Conservation (phyloP, 2,329 filamentous ascomycete species). For the Fusarium tupiense region DNA sequence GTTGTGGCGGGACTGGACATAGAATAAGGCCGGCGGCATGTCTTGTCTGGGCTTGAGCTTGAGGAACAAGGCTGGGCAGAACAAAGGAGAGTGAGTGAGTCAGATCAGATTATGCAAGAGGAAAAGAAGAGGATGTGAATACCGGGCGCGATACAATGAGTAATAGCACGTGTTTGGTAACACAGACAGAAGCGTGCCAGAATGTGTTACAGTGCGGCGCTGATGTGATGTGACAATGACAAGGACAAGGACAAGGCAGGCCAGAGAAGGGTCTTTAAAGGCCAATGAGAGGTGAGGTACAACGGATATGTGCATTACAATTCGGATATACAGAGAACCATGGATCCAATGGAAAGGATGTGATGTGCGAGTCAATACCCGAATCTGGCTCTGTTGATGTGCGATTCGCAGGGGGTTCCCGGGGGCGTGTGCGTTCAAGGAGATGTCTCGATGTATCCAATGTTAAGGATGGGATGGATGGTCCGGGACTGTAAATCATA, state of each 20-base stretch:
- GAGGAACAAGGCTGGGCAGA: neutral
- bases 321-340: neutral
- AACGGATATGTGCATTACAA: neutral
- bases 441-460: neutral
- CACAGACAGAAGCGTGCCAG: constrained; percentile 3
- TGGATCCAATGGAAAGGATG: constrained; percentile 19
- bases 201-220: constrained; percentile 9
- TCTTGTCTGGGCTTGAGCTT: neutral
- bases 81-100: neutral
- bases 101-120: neutral
- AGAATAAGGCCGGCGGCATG: neutral
- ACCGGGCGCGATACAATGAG: neutral
- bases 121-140: neutral
- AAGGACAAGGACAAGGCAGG: neutral
- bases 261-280: neutral
- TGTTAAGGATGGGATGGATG: neutral
- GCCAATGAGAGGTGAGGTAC: constrained; percentile 1
- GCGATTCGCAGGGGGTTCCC: constrained; percentile 17
- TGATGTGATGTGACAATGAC: neutral
- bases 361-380: constrained; percentile 1
- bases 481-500: neutral
- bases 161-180: constrained; percentile 12
- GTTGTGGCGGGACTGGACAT: neutral
- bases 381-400: constrained; percentile 12
- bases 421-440: constrained; percentile 8